Conservation (phyloP, 306 rosid species). For the Abrus precatorius region DNA sequence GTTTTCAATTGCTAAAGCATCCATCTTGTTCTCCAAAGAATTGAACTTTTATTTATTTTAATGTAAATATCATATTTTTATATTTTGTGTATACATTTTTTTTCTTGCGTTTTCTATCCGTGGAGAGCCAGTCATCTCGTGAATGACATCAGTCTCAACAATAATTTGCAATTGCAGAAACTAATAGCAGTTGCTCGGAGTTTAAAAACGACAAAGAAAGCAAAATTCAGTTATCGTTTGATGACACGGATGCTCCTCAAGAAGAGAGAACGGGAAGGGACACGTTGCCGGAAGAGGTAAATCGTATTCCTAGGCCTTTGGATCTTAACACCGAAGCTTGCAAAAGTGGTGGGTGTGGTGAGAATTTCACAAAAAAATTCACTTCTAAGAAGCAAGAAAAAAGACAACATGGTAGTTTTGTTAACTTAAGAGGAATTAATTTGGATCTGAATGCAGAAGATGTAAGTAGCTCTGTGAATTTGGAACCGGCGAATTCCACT, state of each 20-base stretch:
- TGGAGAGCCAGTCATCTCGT: too few species aligned
- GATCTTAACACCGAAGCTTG: slow-evolving; percentile 69
- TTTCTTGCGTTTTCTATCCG: neutral
- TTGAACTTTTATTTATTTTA: neutral
- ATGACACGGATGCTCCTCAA: slow-evolving; percentile 53
- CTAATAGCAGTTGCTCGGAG: slow-evolving; percentile 29
- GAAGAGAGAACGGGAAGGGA: slow-evolving; percentile 53
- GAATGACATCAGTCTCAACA: neutral
- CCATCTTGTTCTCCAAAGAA: slow-evolving; percentile 17
- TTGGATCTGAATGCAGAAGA: slow-evolving; percentile 79
- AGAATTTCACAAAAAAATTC: slow-evolving; percentile 45
- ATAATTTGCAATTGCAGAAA: slow-evolving; percentile 45
- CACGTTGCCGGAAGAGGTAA: slow-evolving; percentile 7
- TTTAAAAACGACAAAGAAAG: slow-evolving; percentile 50
- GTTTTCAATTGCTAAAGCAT: neutral
- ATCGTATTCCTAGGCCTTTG: slow-evolving; percentile 41
- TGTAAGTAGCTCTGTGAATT: slow-evolving; percentile 64
- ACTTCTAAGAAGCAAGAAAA: slow-evolving; percentile 48
- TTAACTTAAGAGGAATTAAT: slow-evolving; percentile 58
- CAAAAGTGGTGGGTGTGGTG: slow-evolving; percentile 46
- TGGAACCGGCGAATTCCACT: slow-evolving; percentile 49
- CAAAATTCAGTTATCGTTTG: slow-evolving; percentile 42
- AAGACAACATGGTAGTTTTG: slow-evolving; percentile 28
- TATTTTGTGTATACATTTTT: neutral
- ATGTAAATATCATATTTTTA: neutral